Conservation (phyloP, 2,329 filamentous ascomycete genomes). For the Pseudocercospora macadamiae region DNA sequence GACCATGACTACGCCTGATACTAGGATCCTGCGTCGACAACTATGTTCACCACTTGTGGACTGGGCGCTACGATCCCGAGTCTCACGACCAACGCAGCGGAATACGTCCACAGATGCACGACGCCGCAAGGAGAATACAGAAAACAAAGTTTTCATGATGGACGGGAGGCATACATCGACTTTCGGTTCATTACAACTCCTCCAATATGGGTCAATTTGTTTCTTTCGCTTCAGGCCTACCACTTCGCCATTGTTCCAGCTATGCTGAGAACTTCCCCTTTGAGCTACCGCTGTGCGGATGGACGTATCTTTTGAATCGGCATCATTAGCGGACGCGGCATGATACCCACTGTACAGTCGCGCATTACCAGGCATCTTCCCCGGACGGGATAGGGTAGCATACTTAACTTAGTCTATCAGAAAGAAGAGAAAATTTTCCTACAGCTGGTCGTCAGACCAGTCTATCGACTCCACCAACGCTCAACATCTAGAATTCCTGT, state of each 20-base stretch:
- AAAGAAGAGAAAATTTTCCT: not conserved
- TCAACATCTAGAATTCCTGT: not conserved
- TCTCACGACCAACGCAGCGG: too few relatives aligned
- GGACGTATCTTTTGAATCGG: not conserved
- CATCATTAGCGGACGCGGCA: not conserved
- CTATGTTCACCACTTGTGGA: too few relatives aligned
- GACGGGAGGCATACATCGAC: too few relatives aligned
- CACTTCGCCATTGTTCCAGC: not conserved
- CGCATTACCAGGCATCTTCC: not conserved
- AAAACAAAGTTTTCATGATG: too few relatives aligned
- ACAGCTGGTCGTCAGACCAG: not conserved
- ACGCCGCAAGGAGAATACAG: too few relatives aligned
- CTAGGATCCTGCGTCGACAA: too few relatives aligned
- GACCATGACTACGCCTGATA: not conserved
- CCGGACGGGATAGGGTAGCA: not conserved
- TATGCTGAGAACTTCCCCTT: not conserved
- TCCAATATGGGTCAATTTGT: not conserved
- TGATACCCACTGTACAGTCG: slow-evolving; percentile 4
- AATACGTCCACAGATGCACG: too few relatives aligned
- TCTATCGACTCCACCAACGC: not conserved
- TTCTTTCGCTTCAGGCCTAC: not conserved
- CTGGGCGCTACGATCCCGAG: too few relatives aligned
- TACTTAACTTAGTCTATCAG: slow-evolving; percentile 1
- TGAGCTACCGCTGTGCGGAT: not conserved
- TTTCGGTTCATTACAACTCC: not conserved